A percentile compares a stretch with the other conserved stretches of the same genome.
phyloP scores from a whole-genome alignment of 2,329 filamentous ascomycete genomes.

The Seiridium unicorne region DNA sequence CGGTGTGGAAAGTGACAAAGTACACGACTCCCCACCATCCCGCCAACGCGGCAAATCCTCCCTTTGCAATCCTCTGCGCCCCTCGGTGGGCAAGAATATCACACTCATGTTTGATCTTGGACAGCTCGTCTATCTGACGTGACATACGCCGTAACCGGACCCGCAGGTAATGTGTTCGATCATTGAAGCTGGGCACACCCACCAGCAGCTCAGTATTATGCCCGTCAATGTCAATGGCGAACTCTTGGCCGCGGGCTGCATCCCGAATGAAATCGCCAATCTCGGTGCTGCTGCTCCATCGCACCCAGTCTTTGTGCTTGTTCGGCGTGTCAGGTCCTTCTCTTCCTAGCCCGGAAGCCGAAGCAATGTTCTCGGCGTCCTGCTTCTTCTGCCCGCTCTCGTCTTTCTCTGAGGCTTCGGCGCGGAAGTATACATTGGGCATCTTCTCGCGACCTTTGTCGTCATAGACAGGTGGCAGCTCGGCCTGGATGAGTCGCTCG shows the following conservation, averaged over 20 bases:
- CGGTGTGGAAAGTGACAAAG: constrained; percentile 67
- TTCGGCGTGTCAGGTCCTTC: constrained; percentile 45
- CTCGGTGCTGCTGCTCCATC: constrained; percentile 86
- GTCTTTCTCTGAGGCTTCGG: constrained; percentile 69
- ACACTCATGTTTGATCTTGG: constrained; percentile 77
- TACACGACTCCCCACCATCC: constrained; percentile 85
- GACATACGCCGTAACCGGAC: constrained; percentile 72
- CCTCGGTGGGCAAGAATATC: constrained; percentile 73
- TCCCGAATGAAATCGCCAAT: constrained; percentile 94
- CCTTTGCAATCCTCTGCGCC: constrained; percentile 76
- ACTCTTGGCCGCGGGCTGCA: constrained; percentile 79
- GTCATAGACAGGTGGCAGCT: constrained; percentile 68
- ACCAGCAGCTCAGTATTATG: constrained; percentile 65
- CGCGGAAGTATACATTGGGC: constrained; percentile 75
- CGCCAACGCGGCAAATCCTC: constrained; percentile 70
- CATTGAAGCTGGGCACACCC: constrained; percentile 81
- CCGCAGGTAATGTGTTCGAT: constrained; percentile 86
- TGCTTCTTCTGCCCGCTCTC: constrained; percentile 36
- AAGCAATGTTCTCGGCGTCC: constrained; percentile 53
- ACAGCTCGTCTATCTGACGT: constrained; percentile 64
- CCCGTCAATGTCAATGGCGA: constrained; percentile 80
- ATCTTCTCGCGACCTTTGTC: constrained; percentile 66
- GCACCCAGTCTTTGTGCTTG: constrained; percentile 67
- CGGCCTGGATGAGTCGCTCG: constrained; percentile 83
- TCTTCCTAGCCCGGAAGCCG: constrained; percentile 68